A percentile compares a stretch with the other conserved stretches of the same genome.
These are phyloP conservation scores for Ambispora gerdemannii DNA, from an alignment of 192 early-diverging fungal genomes.

Conservation along the genomic window DNA sequence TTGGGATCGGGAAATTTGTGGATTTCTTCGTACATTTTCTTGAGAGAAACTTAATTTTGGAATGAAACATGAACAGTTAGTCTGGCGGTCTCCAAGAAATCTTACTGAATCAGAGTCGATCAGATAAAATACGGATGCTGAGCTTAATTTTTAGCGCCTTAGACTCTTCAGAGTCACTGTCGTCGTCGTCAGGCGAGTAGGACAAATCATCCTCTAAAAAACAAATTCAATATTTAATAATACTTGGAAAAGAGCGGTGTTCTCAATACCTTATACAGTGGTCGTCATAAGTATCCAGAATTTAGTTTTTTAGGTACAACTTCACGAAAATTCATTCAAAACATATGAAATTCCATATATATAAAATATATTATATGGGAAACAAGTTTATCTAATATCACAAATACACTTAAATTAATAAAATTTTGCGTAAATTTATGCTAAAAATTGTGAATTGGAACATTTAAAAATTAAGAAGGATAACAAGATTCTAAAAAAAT, in stretches of 20 bases:
- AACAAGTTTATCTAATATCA: too few relatives aligned
- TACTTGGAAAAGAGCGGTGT: constrained; percentile 21
- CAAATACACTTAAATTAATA: too few relatives aligned
- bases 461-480: too few relatives aligned
- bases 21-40: constrained; percentile 8
- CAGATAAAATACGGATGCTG: constrained; percentile 13
- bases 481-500: too few relatives aligned
- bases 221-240: constrained; percentile 24
- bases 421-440: too few relatives aligned
- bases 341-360: too few relatives aligned
- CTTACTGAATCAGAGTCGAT: constrained; percentile 23
- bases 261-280: constrained; percentile 30
- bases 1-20: constrained; percentile 20
- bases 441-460: too few relatives aligned
- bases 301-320: too few relatives aligned
- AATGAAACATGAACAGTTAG: constrained; percentile 11
- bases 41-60: constrained; percentile 26
- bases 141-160: constrained; percentile 10
- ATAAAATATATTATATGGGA: too few relatives aligned
- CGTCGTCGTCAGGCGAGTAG: background rate
- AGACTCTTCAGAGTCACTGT: constrained; percentile 25
- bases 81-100: constrained; percentile 1
- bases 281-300: too few relatives aligned
- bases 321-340: too few relatives aligned
- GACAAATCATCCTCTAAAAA: constrained; percentile 21